Conservation (phyloP, 1,284 basidiomycete genomes). For the Cryptococcus sp. region DNA sequence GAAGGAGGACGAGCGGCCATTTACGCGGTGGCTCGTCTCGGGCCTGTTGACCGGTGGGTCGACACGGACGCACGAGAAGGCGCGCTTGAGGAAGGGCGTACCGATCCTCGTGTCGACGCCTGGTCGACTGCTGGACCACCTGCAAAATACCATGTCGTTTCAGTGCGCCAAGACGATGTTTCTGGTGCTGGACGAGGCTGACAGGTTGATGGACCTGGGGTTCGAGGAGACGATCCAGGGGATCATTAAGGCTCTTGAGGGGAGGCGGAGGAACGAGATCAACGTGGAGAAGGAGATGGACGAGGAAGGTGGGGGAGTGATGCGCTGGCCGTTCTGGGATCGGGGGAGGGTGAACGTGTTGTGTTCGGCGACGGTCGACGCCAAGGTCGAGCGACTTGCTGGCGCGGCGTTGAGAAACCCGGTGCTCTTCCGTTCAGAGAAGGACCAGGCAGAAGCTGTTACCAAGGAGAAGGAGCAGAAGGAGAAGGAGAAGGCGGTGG, state of each 20-base stretch:
- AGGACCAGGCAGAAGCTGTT: constrained; percentile 12
- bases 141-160: constrained; percentile 81
- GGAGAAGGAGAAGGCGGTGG: constrained; percentile 16
- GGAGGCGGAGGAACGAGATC: constrained; percentile 67
- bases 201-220: constrained; percentile 73
- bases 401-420: constrained; percentile 67
- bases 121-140: constrained; percentile 68
- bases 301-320: constrained; percentile 54
- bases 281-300: constrained; percentile 66
- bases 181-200: constrained; percentile 96
- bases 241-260: constrained; percentile 81
- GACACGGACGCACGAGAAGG: constrained; percentile 70
- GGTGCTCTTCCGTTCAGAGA: constrained; percentile 49
- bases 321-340: constrained; percentile 63
- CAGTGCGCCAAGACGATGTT: constrained; percentile 91
- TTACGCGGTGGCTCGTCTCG: constrained; percentile 90
- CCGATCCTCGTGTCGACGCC: constrained; percentile 70
- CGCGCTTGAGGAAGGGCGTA: constrained; percentile 65
- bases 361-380: constrained; percentile 94
- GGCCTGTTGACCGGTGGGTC: constrained; percentile 81
- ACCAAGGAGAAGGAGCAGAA: constrained; percentile 14
- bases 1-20: constrained; percentile 40
- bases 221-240: constrained; percentile 67
- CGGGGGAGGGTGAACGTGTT: constrained; percentile 74
- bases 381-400: constrained; percentile 90